Base-by-base conservation (phyloP, 2,329 filamentous ascomycete species). In the Pseudofabraea citricarpa region DNA sequence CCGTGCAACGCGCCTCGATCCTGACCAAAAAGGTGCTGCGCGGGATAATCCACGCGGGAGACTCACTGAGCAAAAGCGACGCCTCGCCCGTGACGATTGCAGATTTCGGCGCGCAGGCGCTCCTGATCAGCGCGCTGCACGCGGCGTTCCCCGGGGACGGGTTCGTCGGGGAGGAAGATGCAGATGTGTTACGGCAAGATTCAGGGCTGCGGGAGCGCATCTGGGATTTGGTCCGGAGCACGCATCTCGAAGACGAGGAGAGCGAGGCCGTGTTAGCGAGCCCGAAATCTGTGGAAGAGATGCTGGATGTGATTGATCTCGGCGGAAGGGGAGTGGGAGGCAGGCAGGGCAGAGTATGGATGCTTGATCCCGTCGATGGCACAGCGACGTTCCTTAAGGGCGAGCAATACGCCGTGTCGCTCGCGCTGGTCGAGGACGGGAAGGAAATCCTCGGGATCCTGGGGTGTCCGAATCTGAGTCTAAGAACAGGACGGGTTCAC, bases 331-430 rank as follows among this genome's bases (percentile, higher is more conserved):
- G 70, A 1, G 50, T 59, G 8, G 64, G 63, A 36, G 62, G 59
- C 5, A 57, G 55, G 48, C 65, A 51, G 47, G 70, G 61, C 3
- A 64, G 72, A 1, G 70, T 76, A 40, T 84, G 80, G 80, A 72
- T 79, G 22, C 71, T 84, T 57, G 80, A 84, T 54, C 80, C 80
- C 0, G 74, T 84, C 6, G 80, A 84, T 51, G 80, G 80, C 22
- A 84, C 80, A 1, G 74, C 73, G 13, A 75, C 78, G 0, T 84
- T 81, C 46, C 72, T 84, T 50, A 64, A 64, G 29, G 75, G 75
- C 3, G 70, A 79, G 59, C 80, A 84, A 61, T 84, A 83, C 46
- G 79, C 74, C 3, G 76, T 84, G 4, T 77, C 76, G 47, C 63
- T 83, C 16, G 73, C 75, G 3, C 61, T 84, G 49, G 60, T 83